Evolutionary conservation across 176 grass and related monocot genomes (phyloP).

Genomic region (Ampelocalamus luodianensis): DNA sequence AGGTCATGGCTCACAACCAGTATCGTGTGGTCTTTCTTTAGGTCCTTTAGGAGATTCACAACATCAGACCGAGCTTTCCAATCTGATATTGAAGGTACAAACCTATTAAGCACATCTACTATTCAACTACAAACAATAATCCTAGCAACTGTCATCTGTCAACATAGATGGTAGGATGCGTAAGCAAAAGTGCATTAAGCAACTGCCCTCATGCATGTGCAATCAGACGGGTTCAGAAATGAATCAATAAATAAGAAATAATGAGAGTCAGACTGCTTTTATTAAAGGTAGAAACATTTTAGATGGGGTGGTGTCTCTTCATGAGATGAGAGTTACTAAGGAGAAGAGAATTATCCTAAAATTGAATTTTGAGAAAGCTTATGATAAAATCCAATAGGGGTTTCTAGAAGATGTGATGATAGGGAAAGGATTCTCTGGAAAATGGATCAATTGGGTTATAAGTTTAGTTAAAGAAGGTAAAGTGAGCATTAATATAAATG

Average conservation of each 20-base stretch:
- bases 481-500: no score
- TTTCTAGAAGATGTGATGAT: no score
- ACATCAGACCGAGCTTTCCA: slow-evolving; percentile 93
- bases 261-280: no score
- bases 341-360: no score
- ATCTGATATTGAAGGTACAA: slow-evolving; percentile 50
- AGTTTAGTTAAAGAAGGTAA: no score
- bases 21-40: slow-evolving; percentile 77
- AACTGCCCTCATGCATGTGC: not conserved
- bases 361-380: no score
- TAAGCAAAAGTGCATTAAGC: not conserved
- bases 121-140: not conserved
- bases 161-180: not conserved
- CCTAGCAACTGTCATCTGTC: not conserved
- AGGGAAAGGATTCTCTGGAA: no score
- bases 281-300: no score
- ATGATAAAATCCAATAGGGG: no score
- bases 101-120: not conserved
- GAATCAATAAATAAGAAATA: not conserved
- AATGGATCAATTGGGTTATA: no score
- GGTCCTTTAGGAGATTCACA: slow-evolving; percentile 77
- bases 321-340: no score
- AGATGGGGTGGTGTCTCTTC: no score
- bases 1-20: slow-evolving; percentile 87
- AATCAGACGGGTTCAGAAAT: not conserved